Base-by-base conservation (phyloP, 2,329 filamentous ascomycete genomes). In the Berkeleyomyces basicola region DNA sequence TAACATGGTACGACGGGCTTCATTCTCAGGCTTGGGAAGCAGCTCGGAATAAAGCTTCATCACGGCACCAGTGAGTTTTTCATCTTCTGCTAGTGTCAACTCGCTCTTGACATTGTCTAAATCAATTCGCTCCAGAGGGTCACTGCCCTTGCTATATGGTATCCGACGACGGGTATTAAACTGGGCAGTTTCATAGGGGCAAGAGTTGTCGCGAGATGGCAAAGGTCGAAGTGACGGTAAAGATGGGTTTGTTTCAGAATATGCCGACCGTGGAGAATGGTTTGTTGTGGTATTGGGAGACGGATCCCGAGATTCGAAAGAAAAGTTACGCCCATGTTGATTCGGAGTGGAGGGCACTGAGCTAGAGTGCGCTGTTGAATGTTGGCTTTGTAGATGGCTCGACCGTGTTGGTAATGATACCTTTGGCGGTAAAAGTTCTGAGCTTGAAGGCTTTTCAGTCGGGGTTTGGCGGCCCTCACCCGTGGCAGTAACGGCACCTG, bases 281-380 rank as follows among this genome's bases (percentile, higher is more conserved):
- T 85, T 89, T 67, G 83, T 84, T 58, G 83, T 79, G 61, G 85
- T 83, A 68, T 82, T 87, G 44, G 92, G 91, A 14, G 91, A 96
- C 7, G 90, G 91, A 66, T 83, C 81, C 66, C 80, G 82, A 58
- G 90, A 93, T 71, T 84, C 83, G 69, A 87, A 88, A 2, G 87
- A 87, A 70, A 93, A 87, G 69, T 91, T 86, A 64, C 90, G 84
- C 67, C 90, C 83, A 73, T 88, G 87, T 72, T 96, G 91, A 70
- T 92, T 88, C 7, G 92, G 93, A 2, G 92, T 97, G 0, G 92
- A 95, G 0, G 92, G 92, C 58, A 96, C 88, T 7, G 92, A 97
- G 71, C 81, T 95, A 33, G 92, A 95, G 71, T 95, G 79, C 11
- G 74, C 69, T 55, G 51, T 55, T 62, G 72, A 71, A 37, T 61